Evolutionary conservation across 2,329 filamentous ascomycete genomes (phyloP).

Genomic region (Harringtonia aguacate): DNA sequence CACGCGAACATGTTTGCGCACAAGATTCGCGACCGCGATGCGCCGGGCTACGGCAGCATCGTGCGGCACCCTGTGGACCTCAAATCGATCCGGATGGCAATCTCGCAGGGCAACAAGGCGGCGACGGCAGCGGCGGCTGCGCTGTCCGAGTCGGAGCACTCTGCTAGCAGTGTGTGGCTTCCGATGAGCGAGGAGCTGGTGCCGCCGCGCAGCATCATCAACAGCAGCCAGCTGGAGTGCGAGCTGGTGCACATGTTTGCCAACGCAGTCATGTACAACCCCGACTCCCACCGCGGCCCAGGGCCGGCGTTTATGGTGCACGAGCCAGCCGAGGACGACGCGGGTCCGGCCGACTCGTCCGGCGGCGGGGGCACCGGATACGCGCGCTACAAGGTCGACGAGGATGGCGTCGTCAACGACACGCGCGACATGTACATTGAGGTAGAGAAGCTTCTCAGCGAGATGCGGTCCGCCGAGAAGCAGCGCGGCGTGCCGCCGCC

Average conservation of each 20-base stretch:
- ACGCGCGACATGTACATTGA: constrained; percentile 83
- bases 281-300: constrained; percentile 63
- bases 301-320: constrained; percentile 48
- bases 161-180: constrained; percentile 43
- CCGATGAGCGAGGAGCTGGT: constrained; percentile 66
- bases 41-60: constrained; percentile 64
- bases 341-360: constrained; percentile 6
- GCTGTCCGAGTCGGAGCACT: constrained; percentile 47
- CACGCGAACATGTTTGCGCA: constrained; percentile 72
- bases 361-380: constrained; percentile 26
- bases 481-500: constrained; percentile 30
- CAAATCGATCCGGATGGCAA: constrained; percentile 65
- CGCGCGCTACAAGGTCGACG: constrained; percentile 55
- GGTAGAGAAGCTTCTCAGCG: constrained; percentile 67
- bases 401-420: constrained; percentile 80
- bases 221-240: constrained; percentile 83
- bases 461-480: constrained; percentile 65
- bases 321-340: constrained; percentile 25
- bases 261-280: constrained; percentile 98
- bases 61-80: constrained; percentile 68
- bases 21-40: constrained; percentile 62
- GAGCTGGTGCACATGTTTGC: constrained; percentile 95
- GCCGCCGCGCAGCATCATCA: constrained; percentile 83
- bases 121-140: constrained; percentile 49
- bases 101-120: constrained; percentile 60